Evolutionary conservation across 2,329 filamentous ascomycete genomes (phyloP), one percentile per base, ranked within the genome.

Genomic region (Mollisia scopiformis): DNA sequence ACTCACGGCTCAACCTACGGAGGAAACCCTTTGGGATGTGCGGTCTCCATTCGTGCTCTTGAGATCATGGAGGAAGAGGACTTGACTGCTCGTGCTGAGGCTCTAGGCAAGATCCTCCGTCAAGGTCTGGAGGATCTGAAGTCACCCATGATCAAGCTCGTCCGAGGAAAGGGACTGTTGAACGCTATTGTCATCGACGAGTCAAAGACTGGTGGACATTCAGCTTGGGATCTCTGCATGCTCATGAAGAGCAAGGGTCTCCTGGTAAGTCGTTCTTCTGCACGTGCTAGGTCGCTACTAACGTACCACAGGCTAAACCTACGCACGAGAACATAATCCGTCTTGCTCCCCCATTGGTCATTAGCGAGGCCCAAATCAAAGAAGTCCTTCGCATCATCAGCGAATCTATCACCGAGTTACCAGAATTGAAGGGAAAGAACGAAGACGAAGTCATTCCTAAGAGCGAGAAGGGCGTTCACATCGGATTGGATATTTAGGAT

Each of bases 1-100:
- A 98, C 95, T 27, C 95, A 99, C 78, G 95, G 95, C 52, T 97
- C 92, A 43, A 99, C 95, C n/a, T 99, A 98, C 73, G 95, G 95
- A 63, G 95, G 95, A 54, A 99, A 99, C 79, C 95, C 95, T 19
- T 83, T 99, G 13, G 95, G 93, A 25, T 98, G 93, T 70, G 95
- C 95, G 39, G 92, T 99, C 30, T 96, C 94, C 25, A 97, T 99
- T 74, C 91, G 93, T 65, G 95, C 95, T 21, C 84, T 99, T 47
- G 93, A 99, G 82, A 85, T 99, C 57, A 89, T 99, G 69, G 87
- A 94, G 73, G 95, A 99, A 75, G 93, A 97, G 78, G 84, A 92
- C 66, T 86, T 99, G 79, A 90, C 92, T 25, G 88, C 91, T 73
- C 89, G 88, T 58, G 93, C 95, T 3, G 88, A 97, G 75, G 82